phyloP scores from a whole-genome alignment of 176 grass and related monocot genomes.

The Avena eriantha region DNA sequence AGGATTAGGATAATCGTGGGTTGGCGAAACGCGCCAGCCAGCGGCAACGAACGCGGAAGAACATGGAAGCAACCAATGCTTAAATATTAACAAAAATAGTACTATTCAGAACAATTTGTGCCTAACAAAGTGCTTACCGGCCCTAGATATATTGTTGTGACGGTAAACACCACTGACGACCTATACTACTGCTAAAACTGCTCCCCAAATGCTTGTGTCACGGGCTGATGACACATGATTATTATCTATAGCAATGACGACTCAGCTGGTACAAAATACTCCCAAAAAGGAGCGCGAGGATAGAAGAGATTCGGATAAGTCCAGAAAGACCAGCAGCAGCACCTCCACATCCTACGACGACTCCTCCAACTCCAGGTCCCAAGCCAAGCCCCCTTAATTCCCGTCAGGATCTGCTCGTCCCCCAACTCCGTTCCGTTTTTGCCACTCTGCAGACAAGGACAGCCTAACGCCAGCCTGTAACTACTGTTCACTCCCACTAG shows the following conservation, averaged over 20 bases:
- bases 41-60: background rate
- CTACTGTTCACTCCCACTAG: slow-evolving; percentile 34
- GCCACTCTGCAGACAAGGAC: slow-evolving; percentile 69
- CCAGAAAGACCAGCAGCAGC: background rate
- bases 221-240: background rate
- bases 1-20: background rate
- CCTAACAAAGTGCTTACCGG: background rate
- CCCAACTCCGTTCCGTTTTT: slow-evolving; percentile 71
- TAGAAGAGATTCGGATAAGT: slow-evolving; percentile 56
- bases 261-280: background rate
- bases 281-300: background rate
- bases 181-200: background rate
- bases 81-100: background rate
- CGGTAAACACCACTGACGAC: background rate
- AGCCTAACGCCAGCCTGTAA: slow-evolving; percentile 59
- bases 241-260: slow-evolving; percentile 16
- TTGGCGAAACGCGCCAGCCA: background rate
- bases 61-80: background rate
- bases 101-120: background rate
- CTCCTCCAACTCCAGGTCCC: background rate
- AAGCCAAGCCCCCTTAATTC: slow-evolving; percentile 39
- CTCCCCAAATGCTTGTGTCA: background rate
- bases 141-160: background rate
- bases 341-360: slow-evolving; percentile 32
- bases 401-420: slow-evolving; percentile 45